phyloP scores from a whole-genome alignment of 2,329 filamentous ascomycete species.

The Teratosphaeriaceae sp. region DNA sequence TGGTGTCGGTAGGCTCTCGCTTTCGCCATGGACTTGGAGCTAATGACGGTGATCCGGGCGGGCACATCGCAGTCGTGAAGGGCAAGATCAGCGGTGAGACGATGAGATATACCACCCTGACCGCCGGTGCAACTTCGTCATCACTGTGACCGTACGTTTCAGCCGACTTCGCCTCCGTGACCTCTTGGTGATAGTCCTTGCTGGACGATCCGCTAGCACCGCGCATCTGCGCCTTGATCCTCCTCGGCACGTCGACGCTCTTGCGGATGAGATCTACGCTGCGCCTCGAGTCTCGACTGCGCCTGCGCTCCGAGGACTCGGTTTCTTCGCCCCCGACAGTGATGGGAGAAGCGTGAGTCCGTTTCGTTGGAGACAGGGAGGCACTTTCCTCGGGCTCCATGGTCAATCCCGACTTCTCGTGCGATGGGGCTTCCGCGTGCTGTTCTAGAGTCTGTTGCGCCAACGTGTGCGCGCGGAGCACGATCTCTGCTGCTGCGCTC shows the following conservation, averaged over 20 bases:
- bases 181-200: not conserved
- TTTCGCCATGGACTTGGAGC: slow-evolving; percentile 16
- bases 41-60: slow-evolving; percentile 23
- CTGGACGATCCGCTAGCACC: slow-evolving; percentile 11
- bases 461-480: slow-evolving; percentile 61
- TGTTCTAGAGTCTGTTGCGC: slow-evolving; percentile 55
- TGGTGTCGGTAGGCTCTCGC: slow-evolving; percentile 6
- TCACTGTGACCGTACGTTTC: not conserved
- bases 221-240: slow-evolving; percentile 22
- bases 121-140: not conserved
- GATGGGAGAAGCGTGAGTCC: slow-evolving; percentile 11
- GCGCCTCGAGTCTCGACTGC: slow-evolving; percentile 35
- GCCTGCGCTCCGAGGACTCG: slow-evolving; percentile 30
- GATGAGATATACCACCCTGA: slow-evolving; percentile 34
- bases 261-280: slow-evolving; percentile 31
- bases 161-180: not conserved
- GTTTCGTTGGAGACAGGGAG: not conserved
- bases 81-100: slow-evolving; percentile 43
- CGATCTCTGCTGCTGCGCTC: slow-evolving; percentile 60
- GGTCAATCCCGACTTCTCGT: slow-evolving; percentile 14
- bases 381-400: slow-evolving; percentile 12
- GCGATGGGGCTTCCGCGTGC: slow-evolving; percentile 21
- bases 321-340: slow-evolving; percentile 44
- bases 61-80: slow-evolving; percentile 29
- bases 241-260: slow-evolving; percentile 33